Percentiles rank a stretch among this genome's conserved stretches.
Evolutionary conservation across 352 stramenopile genomes (phyloP).

Genomic region (Phytophthora aleatoria): DNA sequence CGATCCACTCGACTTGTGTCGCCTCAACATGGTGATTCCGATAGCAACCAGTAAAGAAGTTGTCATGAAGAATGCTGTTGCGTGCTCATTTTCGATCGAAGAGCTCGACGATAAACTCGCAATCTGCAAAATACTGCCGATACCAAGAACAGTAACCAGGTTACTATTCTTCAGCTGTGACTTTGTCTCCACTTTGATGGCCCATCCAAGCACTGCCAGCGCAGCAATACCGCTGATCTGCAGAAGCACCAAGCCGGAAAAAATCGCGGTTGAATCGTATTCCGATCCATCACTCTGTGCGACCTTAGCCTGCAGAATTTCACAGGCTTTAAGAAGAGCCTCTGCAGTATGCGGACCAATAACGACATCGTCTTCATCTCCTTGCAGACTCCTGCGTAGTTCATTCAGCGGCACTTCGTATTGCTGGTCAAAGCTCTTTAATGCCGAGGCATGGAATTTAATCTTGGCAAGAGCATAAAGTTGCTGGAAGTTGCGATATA

Average conservation of each 20-base stretch:
- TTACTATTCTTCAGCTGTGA: not conserved
- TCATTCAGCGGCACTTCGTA: conserved; percentile 31
- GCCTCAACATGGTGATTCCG: conserved; percentile 23
- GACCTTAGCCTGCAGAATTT: conserved; percentile 55
- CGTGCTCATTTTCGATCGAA: conserved; percentile 91
- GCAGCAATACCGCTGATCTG: conserved; percentile 32
- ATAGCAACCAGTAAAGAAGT: conserved; percentile 48
- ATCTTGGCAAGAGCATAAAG: conserved; percentile 51
- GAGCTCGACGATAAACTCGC: conserved; percentile 78
- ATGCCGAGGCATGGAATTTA: conserved; percentile 45
- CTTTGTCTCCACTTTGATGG: conserved; percentile 9
- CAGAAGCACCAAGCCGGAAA: conserved; percentile 44
- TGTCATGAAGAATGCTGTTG: conserved; percentile 77
- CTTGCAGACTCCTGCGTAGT: conserved; percentile 16
- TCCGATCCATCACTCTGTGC: conserved; percentile 75
- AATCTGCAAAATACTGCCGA: conserved; percentile 50
- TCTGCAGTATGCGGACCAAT: conserved; percentile 13
- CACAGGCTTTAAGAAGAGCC: conserved; percentile 42
- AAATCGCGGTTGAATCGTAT: conserved; percentile 57
- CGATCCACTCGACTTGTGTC: conserved; percentile 4
- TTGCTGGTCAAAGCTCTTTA: conserved; percentile 37
- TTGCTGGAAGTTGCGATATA: conserved; percentile 71
- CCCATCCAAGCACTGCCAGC: conserved; percentile 12
- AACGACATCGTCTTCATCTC: not conserved
- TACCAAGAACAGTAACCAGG: conserved; percentile 15